Base-by-base conservation (phyloP, 2,329 filamentous ascomycete genomes). In the Colletotrichum camelliae region DNA sequence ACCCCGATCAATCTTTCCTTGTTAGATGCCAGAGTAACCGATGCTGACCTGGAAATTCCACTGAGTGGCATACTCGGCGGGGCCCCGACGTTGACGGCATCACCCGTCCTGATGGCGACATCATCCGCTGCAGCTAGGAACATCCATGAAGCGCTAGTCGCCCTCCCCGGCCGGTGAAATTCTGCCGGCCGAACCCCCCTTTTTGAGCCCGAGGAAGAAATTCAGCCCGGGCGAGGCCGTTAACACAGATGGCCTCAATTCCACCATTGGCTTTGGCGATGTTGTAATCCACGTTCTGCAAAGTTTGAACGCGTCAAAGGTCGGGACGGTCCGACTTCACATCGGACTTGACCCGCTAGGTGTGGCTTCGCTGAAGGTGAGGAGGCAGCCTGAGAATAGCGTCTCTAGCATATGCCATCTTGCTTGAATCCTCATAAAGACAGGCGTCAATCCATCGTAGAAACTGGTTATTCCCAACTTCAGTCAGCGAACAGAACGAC, bases 101-200 rank as follows among this genome's bases (percentile, higher is more conserved):
- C 39, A 33, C 8, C 39, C 31, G 43, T 55, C 21, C 21, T 13
- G 33, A 71, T 71, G 69, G 69, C 69, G 69, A 71, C 69, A 71
- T 71, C 29, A 16, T 33, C 12, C 27, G 37, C 67, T 10, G 12
- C 31, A 65, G 69, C 69, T 66, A 43, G 60, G 69, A 57, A 66
- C 16, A 35, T 39, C 69, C 69, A 55, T 71, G 69, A 48, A 48
- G 16, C 43, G 31, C 39, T 29, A 13, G 24, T 43, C 39, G 64
- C 39, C 21, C 35, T 43, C n/a, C 24, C 37, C 33, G 39, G 39
- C 39, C n/a, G 39, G 39, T 4, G 18, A n/a, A 48, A 48, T n/a
- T 48, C 39, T n/a, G 12, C 1, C 18, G 39, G 39, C 39, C 39
- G 4, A 9, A n/a, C 18, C 39, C 39, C 39, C 39, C 18, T n/a